Conservation (phyloP, 1,284 basidiomycete genomes). For the Ganoderma boninense region DNA sequence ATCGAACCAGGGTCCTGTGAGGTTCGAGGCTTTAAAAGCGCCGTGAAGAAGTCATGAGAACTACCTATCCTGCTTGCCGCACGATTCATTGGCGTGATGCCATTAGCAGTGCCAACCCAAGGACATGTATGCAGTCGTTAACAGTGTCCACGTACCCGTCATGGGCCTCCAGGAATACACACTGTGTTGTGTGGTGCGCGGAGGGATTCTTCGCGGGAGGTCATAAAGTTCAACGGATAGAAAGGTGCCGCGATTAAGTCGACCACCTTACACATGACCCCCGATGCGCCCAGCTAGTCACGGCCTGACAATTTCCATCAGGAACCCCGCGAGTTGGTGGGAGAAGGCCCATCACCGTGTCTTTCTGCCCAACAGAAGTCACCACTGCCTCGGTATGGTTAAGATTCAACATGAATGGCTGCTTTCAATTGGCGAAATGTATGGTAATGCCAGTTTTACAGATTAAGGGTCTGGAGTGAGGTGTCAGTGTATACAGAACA, state of each 20-base stretch:
- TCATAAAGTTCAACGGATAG: slow-evolving; percentile 50
- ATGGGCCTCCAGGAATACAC: slow-evolving; percentile 55
- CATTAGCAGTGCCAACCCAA: slow-evolving; percentile 42
- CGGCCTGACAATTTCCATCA: too few relatives aligned
- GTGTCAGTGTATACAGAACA: background rate
- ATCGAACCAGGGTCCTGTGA: slow-evolving; percentile 55
- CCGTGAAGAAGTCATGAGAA: slow-evolving; percentile 51
- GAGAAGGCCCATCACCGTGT: too few relatives aligned
- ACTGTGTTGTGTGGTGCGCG: slow-evolving; percentile 51
- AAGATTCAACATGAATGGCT: background rate
- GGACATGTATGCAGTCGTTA: background rate
- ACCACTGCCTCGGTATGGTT: too few relatives aligned
- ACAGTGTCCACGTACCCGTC: slow-evolving; percentile 36
- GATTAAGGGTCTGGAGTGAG: background rate
- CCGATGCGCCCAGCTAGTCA: too few relatives aligned
- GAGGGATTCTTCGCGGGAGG: slow-evolving; percentile 49
- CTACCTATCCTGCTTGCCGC: slow-evolving; percentile 43
- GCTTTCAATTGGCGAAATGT: background rate
- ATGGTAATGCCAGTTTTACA: background rate
- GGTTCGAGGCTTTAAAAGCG: slow-evolving; percentile 48
- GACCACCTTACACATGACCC: too few relatives aligned
- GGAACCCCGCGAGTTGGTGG: too few relatives aligned
- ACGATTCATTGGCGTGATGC: slow-evolving; percentile 43
- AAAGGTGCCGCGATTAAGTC: slow-evolving; percentile 49
- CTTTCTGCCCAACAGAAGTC: too few relatives aligned